A percentile compares a stretch with the other conserved stretches of the same genome.
These are phyloP conservation scores for Arxiozyma slooffiae DNA, from an alignment of 1,139 yeast genomes.

Conservation along the genomic window DNA sequence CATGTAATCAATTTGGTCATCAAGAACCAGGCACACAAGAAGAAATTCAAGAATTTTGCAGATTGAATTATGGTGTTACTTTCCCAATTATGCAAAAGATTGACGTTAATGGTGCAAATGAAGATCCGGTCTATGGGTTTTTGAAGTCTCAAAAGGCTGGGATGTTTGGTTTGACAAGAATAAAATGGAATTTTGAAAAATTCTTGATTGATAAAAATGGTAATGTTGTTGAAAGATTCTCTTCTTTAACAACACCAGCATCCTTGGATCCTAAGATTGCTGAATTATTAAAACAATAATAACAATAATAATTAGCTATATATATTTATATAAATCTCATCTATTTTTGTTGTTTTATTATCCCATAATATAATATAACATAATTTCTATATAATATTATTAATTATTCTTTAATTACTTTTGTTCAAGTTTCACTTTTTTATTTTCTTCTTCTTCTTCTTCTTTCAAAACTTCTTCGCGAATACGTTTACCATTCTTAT, in stretches of 20 bases:
- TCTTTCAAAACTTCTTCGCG: conserved; percentile 18
- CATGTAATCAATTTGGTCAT: conserved; percentile 80
- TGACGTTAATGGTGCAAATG: conserved; percentile 77
- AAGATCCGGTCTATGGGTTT: conserved; percentile 72
- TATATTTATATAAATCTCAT: neutral
- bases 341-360: neutral
- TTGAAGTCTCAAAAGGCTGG: conserved; percentile 56
- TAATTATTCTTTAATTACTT: neutral
- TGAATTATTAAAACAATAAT: conserved; percentile 32
- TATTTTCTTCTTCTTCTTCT: conserved; percentile 11
- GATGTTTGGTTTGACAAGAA: conserved; percentile 62
- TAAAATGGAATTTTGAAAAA: conserved; percentile 95
- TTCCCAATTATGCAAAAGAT: conserved; percentile 84
- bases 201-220: conserved; percentile 69
- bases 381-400: neutral
- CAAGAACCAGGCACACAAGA: conserved; percentile 76
- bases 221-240: conserved; percentile 58
- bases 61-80: conserved; percentile 63
- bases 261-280: conserved; percentile 43
- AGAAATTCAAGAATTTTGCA: conserved; percentile 57
- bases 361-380: neutral
- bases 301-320: too few species aligned
- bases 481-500: conserved; percentile 18
- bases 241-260: conserved; percentile 59
- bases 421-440: conserved; percentile 13